Evolutionary conservation across 176 grass and related monocot species (phyloP), one percentile per base, ranked within the genome.

Genomic region (Oryza coarctata): DNA sequence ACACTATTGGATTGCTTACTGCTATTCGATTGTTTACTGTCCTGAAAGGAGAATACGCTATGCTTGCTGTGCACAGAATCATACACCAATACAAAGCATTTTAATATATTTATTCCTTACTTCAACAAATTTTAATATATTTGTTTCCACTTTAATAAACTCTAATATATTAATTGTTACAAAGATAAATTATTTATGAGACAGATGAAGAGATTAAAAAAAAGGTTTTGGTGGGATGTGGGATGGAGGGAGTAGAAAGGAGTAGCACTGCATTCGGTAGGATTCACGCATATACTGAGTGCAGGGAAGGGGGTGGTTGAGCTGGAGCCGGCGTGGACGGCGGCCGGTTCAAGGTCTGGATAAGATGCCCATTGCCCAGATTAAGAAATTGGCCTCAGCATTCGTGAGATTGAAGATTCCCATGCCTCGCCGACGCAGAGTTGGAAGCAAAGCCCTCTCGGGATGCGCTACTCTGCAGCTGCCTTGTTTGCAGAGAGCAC

Each of bases 311-410:
- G n/a, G 23, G 23, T 23, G 49, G 3, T n/a, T 57, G n/a, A 60
- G 55, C 55, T 60, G 55, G n/a, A 60, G 22, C 22, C 2, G n/a
- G 44, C 5, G 50, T 11, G 73, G 20, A 32, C 20, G 32, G 28
- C 20, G 7, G 55, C 23, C 39, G 23, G 40, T 12, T 64, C 52
- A 82, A 80, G 84, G 38, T 32, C n/a, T 61, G 58, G 25, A 35
- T 34, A 38, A 68, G 84, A 34, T 77, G n/a, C n/a, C n/a, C n/a
- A n/a, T 27, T 36, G 78, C 64, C 3, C 6, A 28, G 30, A 39
- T 80, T 68, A 75, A 84, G 62, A 88, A 84, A 84, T 38, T 85
- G 13, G 32, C 52, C 44, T 47, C 17, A 28, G 58, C 74, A 52
- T 72, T 2, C 77, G 70, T 81, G 32, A 40, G 65, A 2, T 35